These are phyloP conservation scores for Sugiyamaella smithiae DNA, from an alignment of 805 yeast species.

Conservation along the genomic window DNA sequence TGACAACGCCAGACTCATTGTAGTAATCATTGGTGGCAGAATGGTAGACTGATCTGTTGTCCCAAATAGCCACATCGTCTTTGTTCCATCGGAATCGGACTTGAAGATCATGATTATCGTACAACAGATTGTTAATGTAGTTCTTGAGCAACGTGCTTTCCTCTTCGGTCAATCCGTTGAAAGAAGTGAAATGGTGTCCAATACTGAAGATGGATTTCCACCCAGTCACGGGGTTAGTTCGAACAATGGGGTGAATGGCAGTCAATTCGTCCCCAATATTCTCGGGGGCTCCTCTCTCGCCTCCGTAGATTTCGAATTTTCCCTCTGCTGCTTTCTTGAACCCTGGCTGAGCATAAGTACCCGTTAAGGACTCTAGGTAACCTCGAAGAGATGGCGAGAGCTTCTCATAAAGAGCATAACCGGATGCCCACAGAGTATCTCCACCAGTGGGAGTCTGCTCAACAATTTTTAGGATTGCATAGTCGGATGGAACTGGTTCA, in stretches of 20 bases:
- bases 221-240: conserved; percentile 67
- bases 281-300: conserved; percentile 30
- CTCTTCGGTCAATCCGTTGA: conserved; percentile 50
- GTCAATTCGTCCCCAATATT: conserved; percentile 28
- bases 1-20: conserved; percentile 19
- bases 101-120: conserved; percentile 37
- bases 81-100: conserved; percentile 54
- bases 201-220: conserved; percentile 57
- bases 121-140: conserved; percentile 48
- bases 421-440: conserved; percentile 54
- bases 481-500: conserved; percentile 72
- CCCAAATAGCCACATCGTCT: conserved; percentile 72
- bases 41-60: conserved; percentile 64
- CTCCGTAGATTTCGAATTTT: conserved; percentile 22
- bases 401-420: conserved; percentile 53
- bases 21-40: conserved; percentile 58
- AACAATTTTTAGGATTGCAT: conserved; percentile 62
- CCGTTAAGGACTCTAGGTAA: conserved; percentile 41
- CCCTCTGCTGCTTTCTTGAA: conserved; percentile 20
- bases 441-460: conserved; percentile 56
- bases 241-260: conserved; percentile 52
- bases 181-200: conserved; percentile 49
- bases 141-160: conserved; percentile 49
- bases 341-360: conserved; percentile 24
- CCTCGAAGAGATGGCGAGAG: conserved; percentile 48